Base-by-base conservation (phyloP, 2,329 filamentous ascomycete genomes). In the Botrytis paeoniae region DNA sequence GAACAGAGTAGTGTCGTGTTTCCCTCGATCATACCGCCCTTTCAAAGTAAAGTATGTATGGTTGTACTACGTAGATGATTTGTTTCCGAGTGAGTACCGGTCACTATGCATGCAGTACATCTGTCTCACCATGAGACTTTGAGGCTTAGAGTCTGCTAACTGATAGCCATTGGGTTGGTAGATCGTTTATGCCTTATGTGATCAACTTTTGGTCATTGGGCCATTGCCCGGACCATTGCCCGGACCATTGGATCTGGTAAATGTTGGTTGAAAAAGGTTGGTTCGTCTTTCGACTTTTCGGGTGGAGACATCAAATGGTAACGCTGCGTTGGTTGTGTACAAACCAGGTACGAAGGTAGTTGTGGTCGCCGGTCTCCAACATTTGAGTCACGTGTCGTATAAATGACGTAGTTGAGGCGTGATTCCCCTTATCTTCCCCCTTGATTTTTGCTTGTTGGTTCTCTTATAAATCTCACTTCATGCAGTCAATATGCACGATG, bases 361-460 rank as follows among this genome's bases (percentile, higher is more conserved):
- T 4, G 4, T 41, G 25, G 35, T 54, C 25, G 48, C n/a, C 48
- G 18, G 16, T 14, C 25, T 57, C 65, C 48, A 41, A 8, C 65
- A 57, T 57, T 5, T 2, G 3, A 32, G n/a, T 68, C 65, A 68
- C 64, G 64, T 68, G 64, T 1, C 6, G 0, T 8, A 20, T 3
- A 20, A 35, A 37, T 68, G 65, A 68, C 65, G 65, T 68, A 68
- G 63, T 35, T 22, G 64, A 66, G 63, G 63, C 43, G 12, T 29
- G 8, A 39, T 29, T 10, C 22, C 16, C 22, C 43, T 51, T 51
- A 51, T 37, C 63, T 35, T 41, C 48, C 20, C 35, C 48, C 35
- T 25, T 37, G 25, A n/a, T 54, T 54, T 54, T n/a, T n/a, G 48
- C 10, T 51, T n/a, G 48, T 51, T 14, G 48, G 25, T 20, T 25